These are phyloP conservation scores for Chlorella sp. DNA, from an alignment of 139 green algal genomes.

Conservation along the genomic window DNA sequence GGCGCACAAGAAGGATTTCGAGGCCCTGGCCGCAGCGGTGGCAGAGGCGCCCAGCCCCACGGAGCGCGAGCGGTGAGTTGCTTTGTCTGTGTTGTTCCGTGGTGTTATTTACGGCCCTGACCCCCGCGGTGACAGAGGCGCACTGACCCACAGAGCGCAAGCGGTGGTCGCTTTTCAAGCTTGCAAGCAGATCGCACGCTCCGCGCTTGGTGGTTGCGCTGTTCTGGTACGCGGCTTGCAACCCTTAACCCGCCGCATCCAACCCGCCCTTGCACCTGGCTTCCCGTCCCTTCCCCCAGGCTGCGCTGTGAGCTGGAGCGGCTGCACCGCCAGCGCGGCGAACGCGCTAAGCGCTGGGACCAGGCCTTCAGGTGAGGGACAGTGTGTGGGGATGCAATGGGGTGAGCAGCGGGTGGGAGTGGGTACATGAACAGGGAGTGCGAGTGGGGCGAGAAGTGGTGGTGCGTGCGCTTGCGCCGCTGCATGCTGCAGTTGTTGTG, in stretches of 20 bases:
- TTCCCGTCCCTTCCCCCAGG: neutral
- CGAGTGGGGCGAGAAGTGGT: neutral
- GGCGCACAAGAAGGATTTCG: slow-evolving; percentile 42
- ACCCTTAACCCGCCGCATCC: neutral
- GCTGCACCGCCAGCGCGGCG: slow-evolving; percentile 10
- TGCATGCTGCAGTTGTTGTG: too few species aligned
- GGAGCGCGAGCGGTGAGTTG: slow-evolving; percentile 8
- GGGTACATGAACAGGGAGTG: too few species aligned
- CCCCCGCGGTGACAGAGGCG: too few species aligned
- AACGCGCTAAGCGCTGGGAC: slow-evolving; percentile 40
- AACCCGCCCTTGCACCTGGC: neutral
- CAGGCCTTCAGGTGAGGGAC: slow-evolving; percentile 13
- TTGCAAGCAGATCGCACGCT: neutral
- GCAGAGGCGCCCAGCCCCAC: neutral
- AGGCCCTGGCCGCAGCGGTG: slow-evolving; percentile 20
- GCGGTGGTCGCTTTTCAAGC: too few species aligned
- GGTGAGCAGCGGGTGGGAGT: too few species aligned
- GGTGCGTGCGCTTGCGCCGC: neutral
- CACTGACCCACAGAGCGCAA: too few species aligned
- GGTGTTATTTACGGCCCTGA: too few species aligned
- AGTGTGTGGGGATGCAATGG: neutral
- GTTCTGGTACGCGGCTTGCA: neutral
- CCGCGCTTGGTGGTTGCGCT: neutral
- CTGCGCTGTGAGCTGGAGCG: slow-evolving; percentile 1
- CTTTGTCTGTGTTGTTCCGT: neutral